Evolutionary conservation across 2,329 filamentous ascomycete species (phyloP), one percentile per base, ranked within the genome.

Genomic region (Cercospora nicotianae): DNA sequence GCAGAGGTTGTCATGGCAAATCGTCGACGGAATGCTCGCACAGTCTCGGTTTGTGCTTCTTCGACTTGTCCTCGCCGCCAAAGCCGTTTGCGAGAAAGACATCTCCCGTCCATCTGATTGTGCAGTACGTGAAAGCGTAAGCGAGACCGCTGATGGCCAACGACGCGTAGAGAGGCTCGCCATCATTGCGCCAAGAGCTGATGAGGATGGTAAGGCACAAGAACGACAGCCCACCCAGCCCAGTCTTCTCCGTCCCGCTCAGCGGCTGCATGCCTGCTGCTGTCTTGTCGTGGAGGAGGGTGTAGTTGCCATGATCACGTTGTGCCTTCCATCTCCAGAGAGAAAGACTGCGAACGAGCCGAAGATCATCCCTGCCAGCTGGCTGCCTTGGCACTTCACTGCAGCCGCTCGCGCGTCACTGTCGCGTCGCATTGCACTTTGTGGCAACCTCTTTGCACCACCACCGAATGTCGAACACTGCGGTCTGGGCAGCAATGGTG

Each of bases 81-180:
- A 97, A 87, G 16, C 94, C 95, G 42, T 92, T 92, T 73, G 87
- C 89, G 78, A 97, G 90, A 79, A 99, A 98, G 1, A 91, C 90
- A 65, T 92, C 89, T 1, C 94, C 94, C 5, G 97, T 90, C 94
- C 94, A 98, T 83, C 91, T 86, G 80, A 98, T 94, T 82, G 97
- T 87, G 75, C 91, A 89, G 80, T 92, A 98, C 69, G 89, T 89
- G 59, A 90, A 88, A 3, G 90, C 85, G 78, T 97, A 99, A 39
- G 92, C 93, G 72, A 97, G 84, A 23, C 90, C 87, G 76, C 92
- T 95, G 75, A 98, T 90, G 16, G 94, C 92, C 66, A 97, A 83
- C 0, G 93, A 97, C 9, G 93, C 94, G 73, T 96, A 85, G 74
- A 99, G 86, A 42, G 95, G 94, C 74, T 95, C 93, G 72, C 93